These are phyloP conservation scores for Panicum hallii DNA, from an alignment of 202 grass and related monocot species.

Conservation along the genomic window DNA sequence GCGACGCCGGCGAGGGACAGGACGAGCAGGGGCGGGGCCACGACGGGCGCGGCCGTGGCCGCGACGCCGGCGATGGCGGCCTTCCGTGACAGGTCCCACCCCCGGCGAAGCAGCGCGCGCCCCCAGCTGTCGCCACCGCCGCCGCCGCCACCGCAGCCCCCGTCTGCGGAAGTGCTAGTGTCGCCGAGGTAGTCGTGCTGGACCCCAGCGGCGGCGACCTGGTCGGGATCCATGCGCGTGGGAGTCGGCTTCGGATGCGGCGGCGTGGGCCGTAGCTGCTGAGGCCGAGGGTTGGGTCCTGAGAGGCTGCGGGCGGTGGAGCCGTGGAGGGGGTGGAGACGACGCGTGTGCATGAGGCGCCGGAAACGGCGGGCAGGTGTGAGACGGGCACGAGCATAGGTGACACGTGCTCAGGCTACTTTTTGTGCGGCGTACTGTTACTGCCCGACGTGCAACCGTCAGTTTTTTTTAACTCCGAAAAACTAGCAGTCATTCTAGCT, in stretches of 20 bases:
- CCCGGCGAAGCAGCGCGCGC: conserved; percentile 39
- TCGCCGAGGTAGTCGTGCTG: neutral
- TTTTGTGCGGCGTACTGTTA: too few species aligned
- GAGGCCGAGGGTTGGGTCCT: neutral
- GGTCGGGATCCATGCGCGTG: conserved; percentile 36
- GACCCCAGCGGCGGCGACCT: neutral
- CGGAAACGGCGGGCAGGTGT: neutral
- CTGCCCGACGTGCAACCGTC: too few species aligned
- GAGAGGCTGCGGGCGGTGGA: neutral
- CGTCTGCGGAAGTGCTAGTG: neutral
- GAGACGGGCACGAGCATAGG: neutral
- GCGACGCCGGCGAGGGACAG: conserved; percentile 62
- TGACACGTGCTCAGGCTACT: conserved; percentile 17
- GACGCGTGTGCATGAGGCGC: conserved; percentile 19
- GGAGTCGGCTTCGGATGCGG: conserved; percentile 3
- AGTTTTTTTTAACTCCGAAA: too few species aligned
- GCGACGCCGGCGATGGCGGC: conserved; percentile 54
- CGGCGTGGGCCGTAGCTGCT: neutral
- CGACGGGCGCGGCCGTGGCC: conserved; percentile 52
- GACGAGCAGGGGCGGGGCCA: conserved; percentile 56
- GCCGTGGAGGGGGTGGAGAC: neutral
- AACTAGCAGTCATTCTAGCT: too few species aligned
- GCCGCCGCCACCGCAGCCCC: neutral
- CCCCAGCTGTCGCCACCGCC: conserved; percentile 29
- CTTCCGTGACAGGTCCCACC: conserved; percentile 57